Evolutionary conservation across 106 monocot genomes (phyloP).

Genomic region (Iris macrosiphon): DNA sequence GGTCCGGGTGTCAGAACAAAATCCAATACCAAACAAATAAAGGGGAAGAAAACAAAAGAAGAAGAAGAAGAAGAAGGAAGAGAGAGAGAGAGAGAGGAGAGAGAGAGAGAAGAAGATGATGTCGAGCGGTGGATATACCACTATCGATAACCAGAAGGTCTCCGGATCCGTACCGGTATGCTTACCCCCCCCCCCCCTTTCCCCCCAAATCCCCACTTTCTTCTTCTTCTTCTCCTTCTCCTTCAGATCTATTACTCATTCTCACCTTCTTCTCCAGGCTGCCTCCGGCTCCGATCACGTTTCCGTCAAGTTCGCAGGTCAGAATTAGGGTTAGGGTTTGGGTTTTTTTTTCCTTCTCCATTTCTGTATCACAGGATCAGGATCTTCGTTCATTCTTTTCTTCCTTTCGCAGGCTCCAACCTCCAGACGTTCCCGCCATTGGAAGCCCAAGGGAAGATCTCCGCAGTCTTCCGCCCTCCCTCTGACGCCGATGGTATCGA

Average conservation of each 20-base stretch:
- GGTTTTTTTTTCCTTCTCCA: too few species aligned
- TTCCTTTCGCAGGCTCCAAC: conserved; percentile 46
- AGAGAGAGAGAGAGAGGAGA: too few species aligned
- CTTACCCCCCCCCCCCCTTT: not conserved
- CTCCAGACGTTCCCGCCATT: conserved; percentile 73
- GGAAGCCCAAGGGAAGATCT: conserved; percentile 54
- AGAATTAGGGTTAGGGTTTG: not conserved
- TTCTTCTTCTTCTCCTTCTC: not conserved
- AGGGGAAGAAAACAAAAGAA: too few species aligned
- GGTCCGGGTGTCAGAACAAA: too few species aligned
- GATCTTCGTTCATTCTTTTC: not conserved
- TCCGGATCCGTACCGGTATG: conserved; percentile 69
- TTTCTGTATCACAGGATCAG: not conserved
- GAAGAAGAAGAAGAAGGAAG: too few species aligned
- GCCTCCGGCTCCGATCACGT: conserved; percentile 37
- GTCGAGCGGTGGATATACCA: conserved; percentile 73
- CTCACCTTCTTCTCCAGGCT: conserved; percentile 39
- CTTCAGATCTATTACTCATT: too few species aligned
- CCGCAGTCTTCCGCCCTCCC: conserved; percentile 53
- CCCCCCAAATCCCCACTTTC: not conserved
- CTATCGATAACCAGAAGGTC: conserved; percentile 63
- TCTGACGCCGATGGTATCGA: conserved; percentile 67
- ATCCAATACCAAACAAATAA: too few species aligned
- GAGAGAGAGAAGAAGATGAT: conserved; percentile 53
- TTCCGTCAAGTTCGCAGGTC: conserved; percentile 60